Base-by-base conservation (phyloP, 2,329 filamentous ascomycete species). In the Calonectria honghensis region DNA sequence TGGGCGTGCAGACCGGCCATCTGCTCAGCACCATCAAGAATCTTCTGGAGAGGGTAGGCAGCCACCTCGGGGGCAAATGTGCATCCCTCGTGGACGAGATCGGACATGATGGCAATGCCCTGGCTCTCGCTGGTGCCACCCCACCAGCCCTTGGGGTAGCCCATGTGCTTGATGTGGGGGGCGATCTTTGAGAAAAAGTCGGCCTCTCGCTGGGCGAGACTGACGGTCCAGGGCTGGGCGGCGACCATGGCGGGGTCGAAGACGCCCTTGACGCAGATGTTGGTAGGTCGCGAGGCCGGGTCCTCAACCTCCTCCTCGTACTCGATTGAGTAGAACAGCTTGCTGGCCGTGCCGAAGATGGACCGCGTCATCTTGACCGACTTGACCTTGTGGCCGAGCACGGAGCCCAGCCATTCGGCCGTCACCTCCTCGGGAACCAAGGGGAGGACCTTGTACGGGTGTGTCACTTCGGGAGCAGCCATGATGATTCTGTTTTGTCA, bases 1-100 rank as follows among this genome's bases (percentile, higher is more conserved):
- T 83, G 80, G 2, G 85, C 85, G 73, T 87, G 86, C 16, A 87
- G 79, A 16, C 81, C 82, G 0, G 86, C 86, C 24, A 88, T 77
- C 79, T 87, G 85, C 70, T 83, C 82, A 24, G 84, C 84, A 9
- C 84, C 85, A 35, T 83, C 81, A 72, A 83, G 75, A 32, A 85
- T 84, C 45, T 80, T 81, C 6, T 82, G 76, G 13, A 85, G 75
- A 0, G 84, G 72, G 68, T 83, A 86, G 24, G 75, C 67, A 11
- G 78, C 79, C 6, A 82, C 81, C 50, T 85, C 83, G 2, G 81
- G 70, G 2, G 84, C 78, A 72, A 87, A 87, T 0, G 81, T 81
- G 79, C 82, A 85, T 0, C 79, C 77, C 24, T 85, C 80, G 3
- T 79, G 65, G 0, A 71, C 74, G 2, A 86, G 79, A 73, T 86